phyloP scores from a whole-genome alignment of 768 basidiomycete species.

The Termitomyces heimii region DNA sequence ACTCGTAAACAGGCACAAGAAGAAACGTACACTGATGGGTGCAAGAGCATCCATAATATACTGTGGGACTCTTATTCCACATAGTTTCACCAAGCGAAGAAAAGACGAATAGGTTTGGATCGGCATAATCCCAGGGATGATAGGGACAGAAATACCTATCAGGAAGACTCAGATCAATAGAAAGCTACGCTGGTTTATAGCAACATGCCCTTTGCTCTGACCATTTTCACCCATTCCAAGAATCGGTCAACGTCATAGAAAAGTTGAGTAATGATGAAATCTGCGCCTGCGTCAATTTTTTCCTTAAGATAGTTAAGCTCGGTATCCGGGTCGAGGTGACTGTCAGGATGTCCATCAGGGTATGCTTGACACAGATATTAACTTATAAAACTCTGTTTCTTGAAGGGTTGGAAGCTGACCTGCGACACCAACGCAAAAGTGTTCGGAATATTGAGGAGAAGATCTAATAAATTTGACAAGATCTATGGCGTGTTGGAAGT shows the following conservation, averaged over 20 bases:
- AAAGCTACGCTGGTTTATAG: neutral
- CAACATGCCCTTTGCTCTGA: slow-evolving; percentile 63
- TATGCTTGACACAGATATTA: slow-evolving; percentile 51
- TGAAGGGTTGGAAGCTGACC: slow-evolving; percentile 35
- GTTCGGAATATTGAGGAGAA: slow-evolving; percentile 66
- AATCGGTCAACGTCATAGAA: slow-evolving; percentile 96
- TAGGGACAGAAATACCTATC: slow-evolving; percentile 80
- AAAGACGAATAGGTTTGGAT: slow-evolving; percentile 97
- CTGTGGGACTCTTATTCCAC: slow-evolving; percentile 71
- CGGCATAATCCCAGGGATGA: slow-evolving; percentile 97
- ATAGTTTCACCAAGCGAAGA: slow-evolving; percentile 84
- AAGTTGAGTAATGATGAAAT: slow-evolving; percentile 93
- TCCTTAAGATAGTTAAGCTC: slow-evolving; percentile 69
- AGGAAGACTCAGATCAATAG: neutral
- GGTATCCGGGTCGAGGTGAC: slow-evolving; percentile 46
- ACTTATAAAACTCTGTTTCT: neutral
- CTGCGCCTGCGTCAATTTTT: slow-evolving; percentile 92
- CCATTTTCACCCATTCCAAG: slow-evolving; percentile 67
- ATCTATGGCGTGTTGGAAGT: slow-evolving; percentile 81
- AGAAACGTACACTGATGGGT: slow-evolving; percentile 60
- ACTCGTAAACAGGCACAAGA: neutral
- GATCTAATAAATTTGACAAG: slow-evolving; percentile 88
- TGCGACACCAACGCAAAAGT: slow-evolving; percentile 94
- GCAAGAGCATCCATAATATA: slow-evolving; percentile 61
- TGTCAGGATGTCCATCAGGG: slow-evolving; percentile 82